phyloP scores from a whole-genome alignment of 768 basidiomycete species.

The Trametes villosa region DNA sequence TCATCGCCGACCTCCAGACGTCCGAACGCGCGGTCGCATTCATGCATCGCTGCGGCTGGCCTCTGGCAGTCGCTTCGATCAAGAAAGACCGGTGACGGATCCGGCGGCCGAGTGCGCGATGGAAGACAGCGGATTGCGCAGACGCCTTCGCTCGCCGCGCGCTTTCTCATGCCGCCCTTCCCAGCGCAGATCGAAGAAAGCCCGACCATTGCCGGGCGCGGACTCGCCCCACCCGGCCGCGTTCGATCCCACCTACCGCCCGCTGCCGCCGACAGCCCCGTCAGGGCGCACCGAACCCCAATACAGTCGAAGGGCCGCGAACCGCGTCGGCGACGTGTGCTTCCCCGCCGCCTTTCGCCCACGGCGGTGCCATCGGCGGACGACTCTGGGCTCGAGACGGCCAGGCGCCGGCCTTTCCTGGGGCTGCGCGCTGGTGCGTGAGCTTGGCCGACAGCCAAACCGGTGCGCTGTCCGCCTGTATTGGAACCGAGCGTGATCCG shows the following conservation, averaged over 20 bases:
- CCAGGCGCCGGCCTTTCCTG: neutral
- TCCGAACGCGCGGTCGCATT: neutral
- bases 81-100: conserved; percentile 2
- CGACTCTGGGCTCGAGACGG: conserved; percentile 2
- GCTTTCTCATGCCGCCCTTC: conserved; percentile 2
- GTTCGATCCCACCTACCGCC: neutral
- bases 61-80: neutral
- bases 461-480: neutral
- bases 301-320: conserved; percentile 7
- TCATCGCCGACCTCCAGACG: neutral
- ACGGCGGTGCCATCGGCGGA: neutral
- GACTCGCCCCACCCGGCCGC: conserved; percentile 5
- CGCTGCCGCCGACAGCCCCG: conserved; percentile 3
- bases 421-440: neutral
- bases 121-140: neutral
- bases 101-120: neutral
- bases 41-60: neutral
- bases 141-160: neutral
- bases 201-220: conserved; percentile 9
- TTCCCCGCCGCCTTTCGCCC: conserved; percentile 11
- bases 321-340: neutral
- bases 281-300: neutral
- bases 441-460: neutral
- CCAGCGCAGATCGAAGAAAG: neutral
- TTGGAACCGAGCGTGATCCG: conserved; percentile 1